Percentiles rank a stretch among this genome's conserved stretches.
Evolutionary conservation across 2,329 filamentous ascomycete genomes (phyloP).

Genomic region (Claviceps lovelessii): DNA sequence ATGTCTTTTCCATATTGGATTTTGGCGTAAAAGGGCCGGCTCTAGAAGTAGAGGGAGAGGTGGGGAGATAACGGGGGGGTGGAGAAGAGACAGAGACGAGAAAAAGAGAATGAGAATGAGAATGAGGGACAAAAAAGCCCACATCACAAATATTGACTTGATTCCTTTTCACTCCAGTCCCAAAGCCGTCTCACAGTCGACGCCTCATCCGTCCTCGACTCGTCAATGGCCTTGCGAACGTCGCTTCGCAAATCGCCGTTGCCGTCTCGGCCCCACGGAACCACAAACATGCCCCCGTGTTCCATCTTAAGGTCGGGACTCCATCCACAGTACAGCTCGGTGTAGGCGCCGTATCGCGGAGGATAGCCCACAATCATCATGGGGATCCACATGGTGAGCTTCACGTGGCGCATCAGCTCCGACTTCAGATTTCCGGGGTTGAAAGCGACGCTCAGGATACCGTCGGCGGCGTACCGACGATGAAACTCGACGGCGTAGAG

Average conservation of each 20-base stretch:
- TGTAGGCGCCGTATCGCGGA: slow-evolving; percentile 29
- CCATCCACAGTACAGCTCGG: slow-evolving; percentile 31
- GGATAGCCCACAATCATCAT: slow-evolving; percentile 13
- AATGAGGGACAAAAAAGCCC: no score
- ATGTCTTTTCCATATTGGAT: no score
- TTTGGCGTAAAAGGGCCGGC: no score
- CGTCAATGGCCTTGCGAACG: slow-evolving; percentile 1
- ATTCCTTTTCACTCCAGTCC: slow-evolving; percentile 5
- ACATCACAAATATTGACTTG: neutral
- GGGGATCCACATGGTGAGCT: slow-evolving; percentile 6
- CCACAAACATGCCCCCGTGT: slow-evolving; percentile 4
- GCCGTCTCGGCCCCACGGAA: slow-evolving; percentile 4
- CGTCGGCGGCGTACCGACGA: slow-evolving; percentile 12
- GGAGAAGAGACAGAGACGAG: no score
- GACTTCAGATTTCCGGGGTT: slow-evolving; percentile 28
- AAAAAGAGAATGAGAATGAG: no score
- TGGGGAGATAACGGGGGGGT: no score
- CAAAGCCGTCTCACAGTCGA: slow-evolving; percentile 2
- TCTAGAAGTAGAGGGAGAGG: no score
- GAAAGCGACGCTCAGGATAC: slow-evolving; percentile 18
- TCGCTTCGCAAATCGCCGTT: slow-evolving; percentile 1
- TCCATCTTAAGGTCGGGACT: slow-evolving; percentile 27
- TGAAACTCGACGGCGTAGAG: slow-evolving; percentile 19
- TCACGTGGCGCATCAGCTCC: slow-evolving; percentile 20
- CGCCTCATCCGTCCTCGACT: slow-evolving; percentile 1